Evolutionary conservation across 345 rosid genomes (phyloP).

Genomic region (Eucalyptus dawsonii): DNA sequence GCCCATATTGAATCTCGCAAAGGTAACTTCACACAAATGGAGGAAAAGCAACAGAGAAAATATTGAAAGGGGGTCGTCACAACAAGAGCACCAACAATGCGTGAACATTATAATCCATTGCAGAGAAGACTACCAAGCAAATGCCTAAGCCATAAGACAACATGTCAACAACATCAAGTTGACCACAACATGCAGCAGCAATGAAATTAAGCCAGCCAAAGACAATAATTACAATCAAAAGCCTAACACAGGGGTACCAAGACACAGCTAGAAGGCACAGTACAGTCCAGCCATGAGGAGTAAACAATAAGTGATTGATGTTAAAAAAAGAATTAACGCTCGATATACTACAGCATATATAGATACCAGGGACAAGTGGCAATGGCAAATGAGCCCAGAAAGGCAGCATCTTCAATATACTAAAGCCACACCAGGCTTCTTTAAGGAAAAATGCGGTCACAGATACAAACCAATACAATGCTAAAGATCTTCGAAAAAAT

Average conservation of each 20-base stretch:
- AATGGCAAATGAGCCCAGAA: neutral
- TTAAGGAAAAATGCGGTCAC: neutral
- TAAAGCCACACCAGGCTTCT: neutral
- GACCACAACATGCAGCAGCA: neutral
- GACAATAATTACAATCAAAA: neutral
- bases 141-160: neutral
- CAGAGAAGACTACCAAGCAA: neutral
- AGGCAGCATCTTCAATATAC: neutral
- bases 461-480: neutral
- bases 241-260: neutral
- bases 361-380: neutral
- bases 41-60: neutral
- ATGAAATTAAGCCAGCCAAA: neutral
- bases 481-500: neutral
- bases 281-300: neutral
- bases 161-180: neutral
- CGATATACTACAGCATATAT: neutral
- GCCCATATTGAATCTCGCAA: neutral
- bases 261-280: neutral
- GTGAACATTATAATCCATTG: neutral
- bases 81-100: neutral
- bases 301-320: neutral
- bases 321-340: neutral
- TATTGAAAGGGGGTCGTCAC: neutral
- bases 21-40: neutral